Percentiles rank a stretch among this genome's conserved stretches.
These are phyloP conservation scores for Plantago ovata DNA, from an alignment of 257 asterid genomes.

Conservation along the genomic window DNA sequence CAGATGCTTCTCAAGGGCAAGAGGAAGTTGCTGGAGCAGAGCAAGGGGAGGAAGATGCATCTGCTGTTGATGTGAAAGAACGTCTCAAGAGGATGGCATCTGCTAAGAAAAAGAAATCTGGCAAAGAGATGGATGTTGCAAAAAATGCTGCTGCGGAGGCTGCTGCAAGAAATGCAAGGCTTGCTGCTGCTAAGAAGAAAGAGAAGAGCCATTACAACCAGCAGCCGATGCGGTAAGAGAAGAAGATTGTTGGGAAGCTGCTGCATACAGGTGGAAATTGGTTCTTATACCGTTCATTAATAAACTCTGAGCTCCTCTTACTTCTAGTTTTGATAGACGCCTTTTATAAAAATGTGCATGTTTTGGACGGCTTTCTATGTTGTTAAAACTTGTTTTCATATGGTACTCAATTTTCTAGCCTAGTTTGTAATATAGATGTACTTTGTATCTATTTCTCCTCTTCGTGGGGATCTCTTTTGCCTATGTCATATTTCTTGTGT, in stretches of 20 bases:
- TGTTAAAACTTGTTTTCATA: slow-evolving; percentile 18
- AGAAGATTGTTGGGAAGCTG: slow-evolving; percentile 2
- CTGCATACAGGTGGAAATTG: slow-evolving; percentile 23
- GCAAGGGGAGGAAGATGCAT: slow-evolving; percentile 44
- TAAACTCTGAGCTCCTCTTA: slow-evolving; percentile 25
- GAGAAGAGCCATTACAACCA: slow-evolving; percentile 96
- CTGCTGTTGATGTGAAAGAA: slow-evolving; percentile 62
- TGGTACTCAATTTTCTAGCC: slow-evolving; percentile 20
- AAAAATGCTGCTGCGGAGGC: slow-evolving; percentile 88
- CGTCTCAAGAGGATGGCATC: slow-evolving; percentile 74
- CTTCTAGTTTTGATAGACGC: slow-evolving; percentile 19
- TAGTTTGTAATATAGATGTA: slow-evolving; percentile 26
- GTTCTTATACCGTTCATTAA: slow-evolving; percentile 25
- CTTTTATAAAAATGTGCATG: slow-evolving; percentile 21
- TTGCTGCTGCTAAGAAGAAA: slow-evolving; percentile 92
- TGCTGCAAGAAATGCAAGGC: slow-evolving; percentile 84
- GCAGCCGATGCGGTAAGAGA: slow-evolving; percentile 71
- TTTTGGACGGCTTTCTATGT: slow-evolving; percentile 19
- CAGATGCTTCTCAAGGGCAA: slow-evolving; percentile 41
- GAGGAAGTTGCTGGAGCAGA: slow-evolving; percentile 38
- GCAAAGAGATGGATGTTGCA: slow-evolving; percentile 87
- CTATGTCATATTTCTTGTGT: neutral
- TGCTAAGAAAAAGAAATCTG: slow-evolving; percentile 78
- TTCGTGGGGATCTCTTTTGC: slow-evolving; percentile 16
- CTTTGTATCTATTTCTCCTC: slow-evolving; percentile 23